Conservation (phyloP, 805 yeast species). For the Priceomyces castillae region DNA sequence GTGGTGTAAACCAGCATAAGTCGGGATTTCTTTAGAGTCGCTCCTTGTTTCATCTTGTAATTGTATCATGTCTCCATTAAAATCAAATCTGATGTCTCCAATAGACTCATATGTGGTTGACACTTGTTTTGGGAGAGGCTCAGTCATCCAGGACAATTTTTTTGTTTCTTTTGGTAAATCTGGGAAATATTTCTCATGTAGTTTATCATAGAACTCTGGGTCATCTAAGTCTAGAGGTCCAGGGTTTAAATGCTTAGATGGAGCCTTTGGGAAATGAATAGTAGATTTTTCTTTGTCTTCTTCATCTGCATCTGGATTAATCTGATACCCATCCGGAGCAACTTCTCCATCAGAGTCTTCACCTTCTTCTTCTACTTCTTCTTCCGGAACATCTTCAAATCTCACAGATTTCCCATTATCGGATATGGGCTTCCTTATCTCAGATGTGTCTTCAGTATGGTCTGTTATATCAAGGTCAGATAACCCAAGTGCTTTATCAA, state of each 20-base stretch:
- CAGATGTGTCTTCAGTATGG: neutral
- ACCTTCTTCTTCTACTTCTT: conserved; percentile 36
- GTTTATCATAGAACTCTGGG: conserved; percentile 72
- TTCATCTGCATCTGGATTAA: conserved; percentile 32
- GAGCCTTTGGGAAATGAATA: conserved; percentile 68
- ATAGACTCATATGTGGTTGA: conserved; percentile 50
- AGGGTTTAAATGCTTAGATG: conserved; percentile 17
- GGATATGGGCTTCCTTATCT: conserved; percentile 5
- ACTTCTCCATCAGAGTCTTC: conserved; percentile 52
- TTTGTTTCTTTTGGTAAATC: conserved; percentile 80
- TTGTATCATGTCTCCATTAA: conserved; percentile 72
- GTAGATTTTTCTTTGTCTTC: conserved; percentile 41
- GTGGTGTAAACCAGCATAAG: conserved; percentile 77
- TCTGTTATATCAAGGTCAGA: conserved; percentile 15
- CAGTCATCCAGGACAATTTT: conserved; percentile 89
- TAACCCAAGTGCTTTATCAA: conserved; percentile 37
- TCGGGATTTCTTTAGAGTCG: conserved; percentile 35
- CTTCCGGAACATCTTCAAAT: conserved; percentile 30
- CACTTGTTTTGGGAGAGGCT: conserved; percentile 46
- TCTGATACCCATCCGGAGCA: conserved; percentile 43
- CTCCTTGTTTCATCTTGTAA: conserved; percentile 26
- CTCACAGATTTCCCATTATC: conserved; percentile 20
- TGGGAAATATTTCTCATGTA: conserved; percentile 86
- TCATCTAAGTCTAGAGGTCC: conserved; percentile 61
- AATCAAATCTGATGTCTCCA: conserved; percentile 80